Evolutionary conservation across 2,329 filamentous ascomycete genomes (phyloP), one percentile per base, ranked within the genome.

Genomic region (Xylaria sp.): DNA sequence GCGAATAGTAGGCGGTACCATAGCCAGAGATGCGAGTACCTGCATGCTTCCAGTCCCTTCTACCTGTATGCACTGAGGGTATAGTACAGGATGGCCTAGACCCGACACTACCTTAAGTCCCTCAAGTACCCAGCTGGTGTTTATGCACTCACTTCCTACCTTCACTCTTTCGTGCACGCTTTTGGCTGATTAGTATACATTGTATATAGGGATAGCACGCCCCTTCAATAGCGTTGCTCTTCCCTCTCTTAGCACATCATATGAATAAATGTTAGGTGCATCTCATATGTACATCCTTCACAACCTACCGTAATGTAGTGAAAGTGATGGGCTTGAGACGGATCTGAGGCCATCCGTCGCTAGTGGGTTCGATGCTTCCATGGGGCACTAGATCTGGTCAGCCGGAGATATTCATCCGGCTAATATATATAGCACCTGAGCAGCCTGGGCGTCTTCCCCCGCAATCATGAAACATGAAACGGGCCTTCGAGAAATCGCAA

Each of bases 401-500:
- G 13, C 62, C 66, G 66, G 66, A 68, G 66, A 58, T 23, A 55
- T 62, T 66, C 52, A 60, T 66, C 66, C 66, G 66, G 45, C 41
- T 25, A 55, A 62, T 59, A 48, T 52, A 23, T 59, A 48, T 52
- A 23, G 18, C 56, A 34, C 13, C 20, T 25, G 20, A 50, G 41
- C 20, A 48, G 30, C 52, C 39, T 52, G 34, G 43, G 41, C 34
- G 9, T 34, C 15, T 62, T 53, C 43, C 66, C 66, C 62, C 63
- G 53, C 62, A 62, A 60, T 56, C 59, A 66, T 68, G 66, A 68
- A 68, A 68, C 63, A 39, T 61, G 59, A 68, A 63, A 66, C 66
- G 53, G 66, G 28, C 66, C 58, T 62, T 53, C 52, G 20, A 59
- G 46, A 53, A 59, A 66, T 63, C 13, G 20, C 43, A 28, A 34